Evolutionary conservation across 768 basidiomycete genomes (phyloP), one percentile per base, ranked within the genome.

Genomic region (Plicaturopsis crispa): DNA sequence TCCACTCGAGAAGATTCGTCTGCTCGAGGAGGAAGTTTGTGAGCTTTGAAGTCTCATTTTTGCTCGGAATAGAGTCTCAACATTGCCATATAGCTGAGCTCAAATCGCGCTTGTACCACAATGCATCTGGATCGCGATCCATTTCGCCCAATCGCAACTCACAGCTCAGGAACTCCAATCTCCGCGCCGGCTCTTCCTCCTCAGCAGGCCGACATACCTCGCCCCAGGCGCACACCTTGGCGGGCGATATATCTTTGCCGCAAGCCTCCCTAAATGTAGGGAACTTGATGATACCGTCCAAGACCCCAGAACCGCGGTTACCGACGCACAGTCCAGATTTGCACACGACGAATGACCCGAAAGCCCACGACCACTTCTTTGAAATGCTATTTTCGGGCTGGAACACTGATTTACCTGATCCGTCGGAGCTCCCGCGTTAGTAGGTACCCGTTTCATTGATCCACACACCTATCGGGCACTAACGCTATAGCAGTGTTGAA

Each of bases 331-430:
- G 72, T 47, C 75, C 79, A 18, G 75, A 80, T 37, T 41, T 69
- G 20, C 61, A 53, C 20, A 59, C 62, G 14, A 44, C 52, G 32
- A 57, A 55, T 35, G 59, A 60, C 36, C 64, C 65, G 44, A 55
- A 61, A 31, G 62, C 57, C 24, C 50, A 72, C 2, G 75, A 80
- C 48, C 67, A 73, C 3, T 68, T 80, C 47, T 67, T 79, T 60
- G 77, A 82, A 34, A 57, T 91, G 28, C 62, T 88, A 10, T 76
- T 79, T 50, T 72, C 77, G 14, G 87, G 88, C 2, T 90, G 87
- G 87, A 84, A 89, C 59, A 73, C 85, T 19, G 87, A 91, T 50
- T 66, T 91, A 10, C 87, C 87, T 31, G 80, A 86, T 46, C 87
- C 83, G 18, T 59, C 72, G 16, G 69, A 76, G 12, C 65, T 90